A percentile compares a stretch with the other conserved stretches of the same genome.
These are phyloP conservation scores for Plasmodium fragile DNA, from an alignment of 169 alveolate genomes.

Conservation along the genomic window DNA sequence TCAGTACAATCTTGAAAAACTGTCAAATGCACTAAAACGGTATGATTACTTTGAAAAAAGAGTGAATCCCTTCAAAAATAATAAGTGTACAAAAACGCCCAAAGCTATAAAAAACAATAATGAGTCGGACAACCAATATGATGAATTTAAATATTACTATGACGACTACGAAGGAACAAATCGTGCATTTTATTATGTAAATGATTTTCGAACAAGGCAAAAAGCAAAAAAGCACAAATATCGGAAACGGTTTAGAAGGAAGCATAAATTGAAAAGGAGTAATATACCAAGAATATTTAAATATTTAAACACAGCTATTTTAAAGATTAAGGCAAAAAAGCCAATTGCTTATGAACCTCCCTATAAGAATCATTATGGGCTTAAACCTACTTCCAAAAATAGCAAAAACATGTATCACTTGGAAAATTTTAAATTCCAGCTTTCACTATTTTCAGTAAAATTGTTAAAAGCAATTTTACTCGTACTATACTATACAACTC, in stretches of 20 bases:
- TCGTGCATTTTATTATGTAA: background rate
- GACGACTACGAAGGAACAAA: background rate
- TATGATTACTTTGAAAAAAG: conserved; percentile 10
- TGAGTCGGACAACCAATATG: background rate
- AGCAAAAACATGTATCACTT: background rate
- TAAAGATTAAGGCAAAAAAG: background rate
- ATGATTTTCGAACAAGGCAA: background rate
- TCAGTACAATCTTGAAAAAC: background rate
- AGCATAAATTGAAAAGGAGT: background rate
- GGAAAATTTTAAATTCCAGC: background rate
- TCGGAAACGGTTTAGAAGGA: background rate
- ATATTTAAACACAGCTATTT: background rate
- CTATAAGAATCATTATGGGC: background rate
- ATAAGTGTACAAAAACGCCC: background rate
- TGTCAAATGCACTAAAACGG: background rate
- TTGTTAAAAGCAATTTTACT: background rate
- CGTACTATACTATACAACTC: background rate
- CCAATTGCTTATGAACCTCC: background rate
- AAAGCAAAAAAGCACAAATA: background rate
- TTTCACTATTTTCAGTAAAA: background rate
- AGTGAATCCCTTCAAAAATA: background rate
- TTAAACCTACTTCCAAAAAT: background rate
- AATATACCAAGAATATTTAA: background rate
- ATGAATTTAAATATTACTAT: background rate
- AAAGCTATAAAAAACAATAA: background rate